Percentiles rank a stretch among this genome's conserved stretches.
Evolutionary conservation across 139 green algal genomes (phyloP).

Genomic region (Chlamydomonas asymmetrica): DNA sequence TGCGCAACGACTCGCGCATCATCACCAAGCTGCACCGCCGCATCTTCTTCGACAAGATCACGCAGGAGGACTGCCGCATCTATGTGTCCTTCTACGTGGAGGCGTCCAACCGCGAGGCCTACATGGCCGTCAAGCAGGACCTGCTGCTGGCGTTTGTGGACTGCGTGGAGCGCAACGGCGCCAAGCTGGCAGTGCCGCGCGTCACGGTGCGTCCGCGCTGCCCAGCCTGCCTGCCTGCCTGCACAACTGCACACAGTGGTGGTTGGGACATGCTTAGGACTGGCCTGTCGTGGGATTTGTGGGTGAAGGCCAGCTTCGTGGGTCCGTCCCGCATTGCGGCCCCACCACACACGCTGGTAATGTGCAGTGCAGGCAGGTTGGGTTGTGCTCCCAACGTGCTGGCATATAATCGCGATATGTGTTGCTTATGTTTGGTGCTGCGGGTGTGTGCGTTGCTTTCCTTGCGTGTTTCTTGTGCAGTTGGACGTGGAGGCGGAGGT

Average conservation of each 20-base stretch:
- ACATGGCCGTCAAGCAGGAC: conserved; percentile 89
- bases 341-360: not conserved
- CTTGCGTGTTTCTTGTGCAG: not conserved
- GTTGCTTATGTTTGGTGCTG: not conserved
- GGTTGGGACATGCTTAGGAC: not conserved
- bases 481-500: conserved; percentile 1
- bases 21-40: conserved; percentile 90
- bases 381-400: not conserved
- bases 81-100: conserved; percentile 56
- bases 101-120: conserved; percentile 71
- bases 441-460: not conserved
- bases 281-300: not conserved
- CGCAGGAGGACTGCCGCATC: conserved; percentile 64
- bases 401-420: not conserved
- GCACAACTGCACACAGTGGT: not conserved
- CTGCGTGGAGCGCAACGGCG: conserved; percentile 80
- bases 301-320: not conserved
- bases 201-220: conserved; percentile 14
- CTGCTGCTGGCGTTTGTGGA: conserved; percentile 79
- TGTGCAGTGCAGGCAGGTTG: not conserved
- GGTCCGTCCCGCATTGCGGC: not conserved
- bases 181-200: conserved; percentile 64
- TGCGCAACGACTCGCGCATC: conserved; percentile 82
- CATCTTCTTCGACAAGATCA: conserved; percentile 88
- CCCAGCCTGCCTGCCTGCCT: not conserved